Percentiles rank a stretch among this genome's conserved stretches.
Conservation (phyloP, 2,329 filamentous ascomycete genomes). For the Ophiostoma montium region DNA sequence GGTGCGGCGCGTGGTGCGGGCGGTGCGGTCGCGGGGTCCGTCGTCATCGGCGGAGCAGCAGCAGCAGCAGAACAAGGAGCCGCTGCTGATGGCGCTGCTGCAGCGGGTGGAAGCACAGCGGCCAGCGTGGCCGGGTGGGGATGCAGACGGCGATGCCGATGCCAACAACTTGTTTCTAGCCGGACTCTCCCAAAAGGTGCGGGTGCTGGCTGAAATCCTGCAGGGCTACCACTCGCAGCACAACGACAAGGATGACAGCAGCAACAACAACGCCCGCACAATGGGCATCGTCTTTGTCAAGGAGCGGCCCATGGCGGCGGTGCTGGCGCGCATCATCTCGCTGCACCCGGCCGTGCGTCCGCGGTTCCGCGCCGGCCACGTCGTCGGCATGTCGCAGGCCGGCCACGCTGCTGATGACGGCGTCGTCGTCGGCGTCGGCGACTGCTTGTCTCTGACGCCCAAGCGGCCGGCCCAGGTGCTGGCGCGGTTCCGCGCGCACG, state of each 20-base stretch:
- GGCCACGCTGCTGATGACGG: too few species aligned
- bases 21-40: neutral
- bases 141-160: too few species aligned
- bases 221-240: neutral
- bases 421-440: constrained; percentile 5
- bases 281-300: constrained; percentile 53
- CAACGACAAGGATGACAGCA: neutral
- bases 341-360: constrained; percentile 32
- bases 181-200: constrained; percentile 39
- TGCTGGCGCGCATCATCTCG: constrained; percentile 44
- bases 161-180: neutral
- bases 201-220: constrained; percentile 37
- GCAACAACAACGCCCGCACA: neutral
- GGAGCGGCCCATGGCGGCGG: constrained; percentile 44
- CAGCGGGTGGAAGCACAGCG: neutral
- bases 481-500: constrained; percentile 37
- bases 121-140: neutral
- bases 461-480: constrained; percentile 25
- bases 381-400: constrained; percentile 31
- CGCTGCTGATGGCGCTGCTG: constrained; percentile 38
- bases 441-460: constrained; percentile 18
- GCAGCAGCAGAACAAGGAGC: constrained; percentile 38
- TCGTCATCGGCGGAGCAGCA: too few species aligned
- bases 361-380: constrained; percentile 35
- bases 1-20: constrained; percentile 19